Evolutionary conservation across 2,329 filamentous ascomycete genomes (phyloP).

Genomic region (Xylaria sp.): DNA sequence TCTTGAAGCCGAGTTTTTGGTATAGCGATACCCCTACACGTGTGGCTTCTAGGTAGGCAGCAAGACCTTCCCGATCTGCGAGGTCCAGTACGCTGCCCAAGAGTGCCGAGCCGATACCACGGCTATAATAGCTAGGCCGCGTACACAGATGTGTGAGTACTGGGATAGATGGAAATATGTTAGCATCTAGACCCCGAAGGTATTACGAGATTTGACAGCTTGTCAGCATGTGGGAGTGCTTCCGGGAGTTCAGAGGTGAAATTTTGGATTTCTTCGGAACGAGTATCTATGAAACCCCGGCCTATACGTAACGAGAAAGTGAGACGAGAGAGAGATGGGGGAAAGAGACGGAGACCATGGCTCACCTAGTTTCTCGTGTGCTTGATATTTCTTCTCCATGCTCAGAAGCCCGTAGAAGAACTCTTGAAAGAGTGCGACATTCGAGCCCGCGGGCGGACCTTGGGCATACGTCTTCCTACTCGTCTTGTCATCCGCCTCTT

Average conservation of each 20-base stretch:
- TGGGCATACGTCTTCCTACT: slow-evolving; percentile 21
- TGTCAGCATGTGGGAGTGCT: background rate
- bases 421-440: slow-evolving; percentile 39
- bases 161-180: slow-evolving; percentile 6
- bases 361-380: slow-evolving; percentile 46
- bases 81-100: slow-evolving; percentile 41
- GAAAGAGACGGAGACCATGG: slow-evolving; percentile 1
- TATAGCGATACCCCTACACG: slow-evolving; percentile 42
- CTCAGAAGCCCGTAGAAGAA: slow-evolving; percentile 41
- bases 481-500: slow-evolving; percentile 15
- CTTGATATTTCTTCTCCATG: slow-evolving; percentile 44
- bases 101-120: slow-evolving; percentile 44
- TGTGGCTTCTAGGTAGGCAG: slow-evolving; percentile 43
- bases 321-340: too few relatives aligned
- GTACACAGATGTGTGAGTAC: slow-evolving; percentile 45
- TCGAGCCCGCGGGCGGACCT: slow-evolving; percentile 39
- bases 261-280: too few relatives aligned
- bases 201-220: background rate
- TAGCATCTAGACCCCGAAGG: background rate
- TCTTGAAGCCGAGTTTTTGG: slow-evolving; percentile 39
- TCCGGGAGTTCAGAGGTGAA: too few relatives aligned
- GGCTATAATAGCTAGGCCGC: slow-evolving; percentile 43
- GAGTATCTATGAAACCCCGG: too few relatives aligned
- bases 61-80: slow-evolving; percentile 42
- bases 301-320: too few relatives aligned